These are phyloP conservation scores for Mucor saturninus DNA, from an alignment of 371 early-diverging fungal genomes.

Conservation along the genomic window DNA sequence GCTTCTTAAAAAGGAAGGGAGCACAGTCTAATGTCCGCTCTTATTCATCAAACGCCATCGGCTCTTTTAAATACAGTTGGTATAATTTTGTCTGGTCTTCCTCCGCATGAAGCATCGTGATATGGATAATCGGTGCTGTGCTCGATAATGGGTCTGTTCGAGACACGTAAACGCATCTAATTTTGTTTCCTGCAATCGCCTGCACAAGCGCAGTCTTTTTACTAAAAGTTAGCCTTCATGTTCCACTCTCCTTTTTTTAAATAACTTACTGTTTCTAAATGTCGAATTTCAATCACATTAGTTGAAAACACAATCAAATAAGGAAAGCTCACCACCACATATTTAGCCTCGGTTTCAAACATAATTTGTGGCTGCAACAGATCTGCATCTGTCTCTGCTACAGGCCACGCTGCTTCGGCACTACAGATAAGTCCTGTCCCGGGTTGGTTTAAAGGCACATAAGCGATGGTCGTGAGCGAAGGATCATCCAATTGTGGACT, in stretches of 20 bases:
- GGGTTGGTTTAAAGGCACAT: constrained; percentile 15
- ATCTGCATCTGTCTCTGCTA: constrained; percentile 16
- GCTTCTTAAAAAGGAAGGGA: constrained; percentile 14
- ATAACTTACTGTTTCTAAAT: constrained; percentile 43
- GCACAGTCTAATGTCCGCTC: constrained; percentile 6
- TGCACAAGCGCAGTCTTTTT: constrained; percentile 22
- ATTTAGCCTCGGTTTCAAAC: constrained; percentile 32
- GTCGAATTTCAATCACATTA: constrained; percentile 42
- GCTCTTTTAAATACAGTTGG: constrained; percentile 12
- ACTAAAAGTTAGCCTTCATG: background rate
- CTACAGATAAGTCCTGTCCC: constrained; percentile 21
- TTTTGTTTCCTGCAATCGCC: constrained; percentile 23
- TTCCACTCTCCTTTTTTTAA: background rate
- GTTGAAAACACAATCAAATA: constrained; percentile 42
- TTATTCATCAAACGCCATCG: constrained; percentile 11
- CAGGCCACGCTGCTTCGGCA: constrained; percentile 14
- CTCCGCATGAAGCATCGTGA: constrained; percentile 24
- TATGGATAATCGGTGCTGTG: constrained; percentile 13
- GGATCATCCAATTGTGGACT: constrained; percentile 10
- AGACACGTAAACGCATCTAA: constrained; percentile 17
- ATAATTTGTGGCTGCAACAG: constrained; percentile 23
- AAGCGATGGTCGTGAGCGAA: constrained; percentile 13
- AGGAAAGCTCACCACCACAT: constrained; percentile 35
- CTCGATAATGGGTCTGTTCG: constrained; percentile 2
- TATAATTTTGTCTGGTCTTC: constrained; percentile 24